Evolutionary conservation across 441 rosid species (phyloP).

Genomic region (Erysimum pusillum): DNA sequence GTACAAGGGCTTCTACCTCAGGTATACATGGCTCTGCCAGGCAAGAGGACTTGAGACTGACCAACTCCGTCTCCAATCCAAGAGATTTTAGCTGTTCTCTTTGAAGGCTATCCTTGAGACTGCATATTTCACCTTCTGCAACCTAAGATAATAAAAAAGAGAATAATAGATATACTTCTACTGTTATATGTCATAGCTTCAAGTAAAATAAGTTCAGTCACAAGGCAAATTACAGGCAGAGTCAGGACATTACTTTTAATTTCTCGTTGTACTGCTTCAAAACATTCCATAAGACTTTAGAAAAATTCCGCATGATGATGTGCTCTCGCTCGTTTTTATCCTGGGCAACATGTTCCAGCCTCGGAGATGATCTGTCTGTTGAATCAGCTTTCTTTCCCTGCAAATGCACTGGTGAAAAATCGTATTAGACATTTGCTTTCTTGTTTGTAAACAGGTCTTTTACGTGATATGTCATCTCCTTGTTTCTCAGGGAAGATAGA

Average conservation of each 20-base stretch:
- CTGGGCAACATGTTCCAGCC: constrained; percentile 42
- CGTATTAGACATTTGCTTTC: constrained; percentile 17
- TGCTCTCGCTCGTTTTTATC: constrained; percentile 57
- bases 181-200: constrained; percentile 1
- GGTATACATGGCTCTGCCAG: constrained; percentile 36
- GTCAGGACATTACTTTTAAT: constrained; percentile 60
- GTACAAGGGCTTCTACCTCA: constrained; percentile 46
- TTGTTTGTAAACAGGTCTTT: neutral
- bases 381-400: constrained; percentile 40
- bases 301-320: constrained; percentile 70
- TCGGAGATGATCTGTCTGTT: constrained; percentile 34
- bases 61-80: constrained; percentile 67
- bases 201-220: constrained; percentile 12
- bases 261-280: constrained; percentile 79
- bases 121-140: constrained; percentile 68
- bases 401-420: constrained; percentile 47
- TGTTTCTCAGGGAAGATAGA: constrained; percentile 1
- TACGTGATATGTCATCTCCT: constrained; percentile 6
- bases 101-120: constrained; percentile 59
- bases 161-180: constrained; percentile 3
- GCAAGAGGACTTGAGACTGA: constrained; percentile 59
- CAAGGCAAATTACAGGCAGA: constrained; percentile 12
- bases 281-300: constrained; percentile 79
- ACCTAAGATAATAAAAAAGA: constrained; percentile 50
- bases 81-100: constrained; percentile 58